phyloP scores from a whole-genome alignment of 139 green algal genomes.

The Zygnema cylindricum region DNA sequence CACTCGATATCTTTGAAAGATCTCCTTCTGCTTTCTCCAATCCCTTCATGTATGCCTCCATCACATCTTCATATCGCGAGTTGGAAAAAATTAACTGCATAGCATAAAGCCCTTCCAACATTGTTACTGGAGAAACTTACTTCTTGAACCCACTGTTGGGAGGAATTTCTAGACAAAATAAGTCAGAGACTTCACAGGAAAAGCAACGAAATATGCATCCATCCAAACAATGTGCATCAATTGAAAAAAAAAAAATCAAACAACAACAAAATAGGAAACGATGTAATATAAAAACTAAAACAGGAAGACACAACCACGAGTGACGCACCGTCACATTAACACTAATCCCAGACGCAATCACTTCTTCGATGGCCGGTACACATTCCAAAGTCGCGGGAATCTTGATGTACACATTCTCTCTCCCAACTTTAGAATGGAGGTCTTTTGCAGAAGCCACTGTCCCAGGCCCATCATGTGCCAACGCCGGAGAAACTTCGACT shows the following conservation, averaged over 20 bases:
- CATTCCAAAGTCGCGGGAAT: slow-evolving; percentile 49
- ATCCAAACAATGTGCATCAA: no score
- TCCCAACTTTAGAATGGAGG: slow-evolving; percentile 24
- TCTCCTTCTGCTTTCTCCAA: slow-evolving; percentile 46
- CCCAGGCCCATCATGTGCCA: slow-evolving; percentile 38
- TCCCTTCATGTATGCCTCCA: slow-evolving; percentile 58
- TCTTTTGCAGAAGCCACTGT: slow-evolving; percentile 27
- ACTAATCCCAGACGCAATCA: slow-evolving; percentile 36
- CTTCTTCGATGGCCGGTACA: slow-evolving; percentile 31
- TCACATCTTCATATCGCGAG: slow-evolving; percentile 49
- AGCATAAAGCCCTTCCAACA: no score
- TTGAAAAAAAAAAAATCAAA: no score
- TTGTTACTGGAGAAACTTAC: no score
- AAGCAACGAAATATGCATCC: no score
- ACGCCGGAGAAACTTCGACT: slow-evolving; percentile 47
- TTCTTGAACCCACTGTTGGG: no score
- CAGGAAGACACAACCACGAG: no score
- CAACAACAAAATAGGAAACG: no score
- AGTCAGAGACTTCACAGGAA: not conserved
- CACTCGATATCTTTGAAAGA: slow-evolving; percentile 37
- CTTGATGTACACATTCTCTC: slow-evolving; percentile 56
- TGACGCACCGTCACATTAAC: slow-evolving; percentile 48
- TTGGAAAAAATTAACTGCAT: slow-evolving; percentile 55
- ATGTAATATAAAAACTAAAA: no score
- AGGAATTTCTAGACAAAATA: not conserved